Conservation (phyloP, 164 flowering plant species). For the Piper longum region DNA sequence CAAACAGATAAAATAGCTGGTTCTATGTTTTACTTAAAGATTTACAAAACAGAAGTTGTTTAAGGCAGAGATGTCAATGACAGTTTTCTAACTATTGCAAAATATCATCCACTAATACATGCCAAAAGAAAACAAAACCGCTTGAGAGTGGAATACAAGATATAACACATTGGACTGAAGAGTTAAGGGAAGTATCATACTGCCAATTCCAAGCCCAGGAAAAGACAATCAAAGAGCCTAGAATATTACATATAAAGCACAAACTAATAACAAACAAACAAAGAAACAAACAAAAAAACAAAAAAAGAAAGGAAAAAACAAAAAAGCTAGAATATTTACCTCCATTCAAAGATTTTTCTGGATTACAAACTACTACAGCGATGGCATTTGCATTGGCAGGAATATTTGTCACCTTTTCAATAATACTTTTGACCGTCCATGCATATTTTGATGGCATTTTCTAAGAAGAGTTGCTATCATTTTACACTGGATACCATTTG, state of each 20-base stretch:
- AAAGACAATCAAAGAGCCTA: too few relatives aligned
- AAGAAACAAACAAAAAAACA: neutral
- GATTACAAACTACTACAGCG: conserved; percentile 50
- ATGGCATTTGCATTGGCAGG: conserved; percentile 79
- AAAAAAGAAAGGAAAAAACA: too few relatives aligned
- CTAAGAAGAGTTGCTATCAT: conserved; percentile 50
- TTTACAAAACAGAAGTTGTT: neutral
- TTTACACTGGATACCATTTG: conserved; percentile 54
- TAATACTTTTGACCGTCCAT: conserved; percentile 49
- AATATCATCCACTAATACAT: too few relatives aligned
- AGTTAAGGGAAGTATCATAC: too few relatives aligned
- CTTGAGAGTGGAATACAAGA: too few relatives aligned
- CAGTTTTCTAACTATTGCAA: too few relatives aligned
- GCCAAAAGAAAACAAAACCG: too few relatives aligned
- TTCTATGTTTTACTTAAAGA: neutral
- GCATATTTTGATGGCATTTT: conserved; percentile 29
- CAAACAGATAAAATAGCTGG: conserved; percentile 1
- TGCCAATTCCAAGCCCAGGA: too few relatives aligned
- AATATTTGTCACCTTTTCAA: conserved; percentile 52
- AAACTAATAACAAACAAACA: neutral
- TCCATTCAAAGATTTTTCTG: conserved; percentile 31
- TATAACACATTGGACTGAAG: too few relatives aligned
- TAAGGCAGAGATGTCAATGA: too few relatives aligned
- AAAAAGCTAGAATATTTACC: conserved; percentile 21
- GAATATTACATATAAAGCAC: too few relatives aligned